These are phyloP conservation scores for Dryas octopetala DNA, from an alignment of 306 rosid species.

Conservation along the genomic window DNA sequence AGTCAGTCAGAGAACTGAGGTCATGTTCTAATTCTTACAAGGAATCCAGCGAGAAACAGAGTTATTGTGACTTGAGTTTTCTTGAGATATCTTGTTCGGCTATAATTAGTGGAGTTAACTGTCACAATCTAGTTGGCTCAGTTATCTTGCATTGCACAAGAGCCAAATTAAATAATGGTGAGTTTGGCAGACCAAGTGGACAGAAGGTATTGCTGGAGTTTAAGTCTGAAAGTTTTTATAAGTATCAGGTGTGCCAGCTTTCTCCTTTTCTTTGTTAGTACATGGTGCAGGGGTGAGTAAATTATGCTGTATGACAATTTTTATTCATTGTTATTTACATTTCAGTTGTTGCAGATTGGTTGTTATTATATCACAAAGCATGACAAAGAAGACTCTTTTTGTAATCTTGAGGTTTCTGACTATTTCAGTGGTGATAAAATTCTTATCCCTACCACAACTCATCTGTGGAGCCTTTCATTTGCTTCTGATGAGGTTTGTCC, in stretches of 20 bases:
- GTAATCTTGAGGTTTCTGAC: conserved; percentile 36
- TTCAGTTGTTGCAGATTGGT: conserved; percentile 84
- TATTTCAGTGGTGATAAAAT: conserved; percentile 34
- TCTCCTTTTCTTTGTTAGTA: conserved; percentile 18
- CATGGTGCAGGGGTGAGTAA: conserved; percentile 12
- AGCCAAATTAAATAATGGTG: conserved; percentile 20
- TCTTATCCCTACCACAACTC: conserved; percentile 46
- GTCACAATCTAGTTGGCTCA: conserved; percentile 32
- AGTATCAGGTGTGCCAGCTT: conserved; percentile 57
- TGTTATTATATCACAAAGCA: conserved; percentile 61
- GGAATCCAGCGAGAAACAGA: conserved; percentile 35
- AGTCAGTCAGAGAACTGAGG: conserved; percentile 36
- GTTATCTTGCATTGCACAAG: conserved; percentile 48
- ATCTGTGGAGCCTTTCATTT: conserved; percentile 67
- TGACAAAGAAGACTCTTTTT: conserved; percentile 43
- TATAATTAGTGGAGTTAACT: conserved; percentile 42
- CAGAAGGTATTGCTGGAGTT: conserved; percentile 74
- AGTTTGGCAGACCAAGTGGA: conserved; percentile 40
- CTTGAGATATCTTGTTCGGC: conserved; percentile 51
- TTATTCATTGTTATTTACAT: conserved; percentile 33
- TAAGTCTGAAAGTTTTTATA: conserved; percentile 47
- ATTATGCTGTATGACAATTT: conserved; percentile 13
- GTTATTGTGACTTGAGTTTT: conserved; percentile 33
- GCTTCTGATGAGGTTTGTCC: conserved; percentile 44
- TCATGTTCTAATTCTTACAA: conserved; percentile 42